Evolutionary conservation across 768 basidiomycete species (phyloP).

Genomic region (Dendrothele bispora): DNA sequence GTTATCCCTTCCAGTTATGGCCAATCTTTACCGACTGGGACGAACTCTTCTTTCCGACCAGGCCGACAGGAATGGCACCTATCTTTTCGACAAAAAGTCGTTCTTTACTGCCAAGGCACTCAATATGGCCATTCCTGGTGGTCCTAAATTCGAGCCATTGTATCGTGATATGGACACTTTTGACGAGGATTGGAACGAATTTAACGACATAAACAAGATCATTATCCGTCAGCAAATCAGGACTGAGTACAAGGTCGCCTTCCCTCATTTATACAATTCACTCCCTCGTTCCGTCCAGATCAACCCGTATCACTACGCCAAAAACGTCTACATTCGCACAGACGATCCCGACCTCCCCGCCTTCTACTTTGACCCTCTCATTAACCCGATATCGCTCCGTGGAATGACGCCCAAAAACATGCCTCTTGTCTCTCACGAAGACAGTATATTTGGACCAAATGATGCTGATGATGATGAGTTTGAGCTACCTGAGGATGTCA

Average conservation of each 20-base stretch:
- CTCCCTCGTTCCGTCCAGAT: conserved; percentile 93
- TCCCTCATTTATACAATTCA: conserved; percentile 98
- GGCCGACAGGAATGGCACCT: conserved; percentile 86
- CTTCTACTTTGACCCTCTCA: conserved; percentile 98
- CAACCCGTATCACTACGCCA: conserved; percentile 88
- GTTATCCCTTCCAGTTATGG: conserved; percentile 91
- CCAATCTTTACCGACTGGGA: conserved; percentile 93
- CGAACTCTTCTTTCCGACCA: conserved; percentile 92
- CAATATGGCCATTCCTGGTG: conserved; percentile 96
- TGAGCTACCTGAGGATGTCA: conserved; percentile 72
- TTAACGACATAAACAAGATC: conserved; percentile 99
- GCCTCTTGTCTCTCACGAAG: conserved; percentile 85
- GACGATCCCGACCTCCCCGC: conserved; percentile 99
- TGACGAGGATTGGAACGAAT: conserved; percentile 99
- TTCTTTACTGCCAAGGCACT: conserved; percentile 99
- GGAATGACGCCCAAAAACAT: conserved; percentile 82
- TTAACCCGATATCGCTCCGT: conserved; percentile 95
- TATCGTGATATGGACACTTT: conserved; percentile 96
- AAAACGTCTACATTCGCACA: conserved; percentile 98
- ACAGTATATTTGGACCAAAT: conserved; percentile 87
- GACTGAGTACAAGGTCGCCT: conserved; percentile 98
- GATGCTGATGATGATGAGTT: conserved; percentile 86
- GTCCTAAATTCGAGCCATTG: conserved; percentile 97
- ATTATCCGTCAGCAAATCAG: conserved; percentile 98
- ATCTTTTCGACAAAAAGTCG: conserved; percentile 95